Evolutionary conservation across 2,329 filamentous ascomycete genomes (phyloP).

Genomic region (Daldinia sp.): DNA sequence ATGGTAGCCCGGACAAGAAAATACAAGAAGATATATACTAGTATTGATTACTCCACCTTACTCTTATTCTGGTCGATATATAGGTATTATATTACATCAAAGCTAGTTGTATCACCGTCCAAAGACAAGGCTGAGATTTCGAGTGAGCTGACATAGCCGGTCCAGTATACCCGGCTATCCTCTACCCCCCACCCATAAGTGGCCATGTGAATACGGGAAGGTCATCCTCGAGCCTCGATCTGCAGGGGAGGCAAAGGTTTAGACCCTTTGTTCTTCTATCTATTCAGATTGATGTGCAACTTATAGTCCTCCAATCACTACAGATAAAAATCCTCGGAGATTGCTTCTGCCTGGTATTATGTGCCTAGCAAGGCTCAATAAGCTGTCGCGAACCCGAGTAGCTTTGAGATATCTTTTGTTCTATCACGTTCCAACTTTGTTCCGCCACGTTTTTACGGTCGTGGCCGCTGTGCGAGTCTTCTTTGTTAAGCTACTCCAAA

Average conservation of each 20-base stretch:
- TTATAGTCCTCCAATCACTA: constrained; percentile 30
- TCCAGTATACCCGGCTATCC: constrained; percentile 14
- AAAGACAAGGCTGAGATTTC: constrained; percentile 22
- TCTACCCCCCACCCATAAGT: too few relatives aligned
- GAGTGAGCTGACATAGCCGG: constrained; percentile 25
- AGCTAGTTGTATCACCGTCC: not conserved
- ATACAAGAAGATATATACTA: not conserved
- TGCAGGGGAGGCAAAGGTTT: constrained; percentile 23
- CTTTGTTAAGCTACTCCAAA: constrained; percentile 23
- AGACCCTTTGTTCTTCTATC: constrained; percentile 26
- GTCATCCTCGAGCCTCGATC: constrained; percentile 31
- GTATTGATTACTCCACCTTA: not conserved
- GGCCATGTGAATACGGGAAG: constrained; percentile 21
- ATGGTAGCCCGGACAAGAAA: not conserved
- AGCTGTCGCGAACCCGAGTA: constrained; percentile 14
- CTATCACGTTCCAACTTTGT: constrained; percentile 8
- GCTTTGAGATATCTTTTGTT: constrained; percentile 34
- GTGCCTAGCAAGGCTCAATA: constrained; percentile 29
- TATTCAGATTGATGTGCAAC: constrained; percentile 31
- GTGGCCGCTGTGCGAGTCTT: constrained; percentile 34
- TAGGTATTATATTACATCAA: not conserved
- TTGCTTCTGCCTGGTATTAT: constrained; percentile 25
- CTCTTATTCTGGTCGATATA: constrained; percentile 1
- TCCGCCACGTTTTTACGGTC: constrained; percentile 35
- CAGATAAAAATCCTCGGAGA: constrained; percentile 19